Evolutionary conservation across 805 yeast species (phyloP).

Genomic region (Wickerhamiella allomyrinae): DNA sequence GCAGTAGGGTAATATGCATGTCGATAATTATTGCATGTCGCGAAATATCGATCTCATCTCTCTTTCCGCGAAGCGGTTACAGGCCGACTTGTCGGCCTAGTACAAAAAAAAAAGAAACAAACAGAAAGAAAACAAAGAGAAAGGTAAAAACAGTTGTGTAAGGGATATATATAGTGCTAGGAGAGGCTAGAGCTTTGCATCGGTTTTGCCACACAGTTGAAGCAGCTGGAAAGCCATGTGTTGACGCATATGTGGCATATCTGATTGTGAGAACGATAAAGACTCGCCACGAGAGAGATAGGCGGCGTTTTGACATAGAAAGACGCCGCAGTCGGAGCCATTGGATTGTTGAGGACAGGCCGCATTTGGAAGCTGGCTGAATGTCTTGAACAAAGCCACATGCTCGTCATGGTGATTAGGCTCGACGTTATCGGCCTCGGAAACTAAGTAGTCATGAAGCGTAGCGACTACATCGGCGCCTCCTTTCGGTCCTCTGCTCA

Average conservation of each 20-base stretch:
- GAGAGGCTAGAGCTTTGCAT: too few relatives aligned
- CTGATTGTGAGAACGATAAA: constrained; percentile 46
- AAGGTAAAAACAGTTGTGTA: too few relatives aligned
- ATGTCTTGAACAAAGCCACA: constrained; percentile 23
- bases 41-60: too few relatives aligned
- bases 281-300: constrained; percentile 39
- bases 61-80: too few relatives aligned
- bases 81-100: too few relatives aligned
- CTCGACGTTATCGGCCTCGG: constrained; percentile 47
- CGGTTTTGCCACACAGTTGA: constrained; percentile 1
- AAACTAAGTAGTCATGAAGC: constrained; percentile 46
- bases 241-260: constrained; percentile 53
- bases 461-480: constrained; percentile 31
- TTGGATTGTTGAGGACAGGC: constrained; percentile 76
- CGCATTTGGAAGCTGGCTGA: constrained; percentile 13
- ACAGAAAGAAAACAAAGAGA: too few relatives aligned
- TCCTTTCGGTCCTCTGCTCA: constrained; percentile 22
- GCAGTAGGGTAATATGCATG: too few relatives aligned
- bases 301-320: constrained; percentile 65
- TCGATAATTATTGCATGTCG: too few relatives aligned
- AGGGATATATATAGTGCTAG: too few relatives aligned
- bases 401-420: constrained; percentile 25
- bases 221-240: constrained; percentile 45
- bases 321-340: constrained; percentile 93
- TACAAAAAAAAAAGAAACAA: too few relatives aligned